These are phyloP conservation scores for Talinum fruticosum DNA, from an alignment of 148 eudicot species.

Conservation along the genomic window DNA sequence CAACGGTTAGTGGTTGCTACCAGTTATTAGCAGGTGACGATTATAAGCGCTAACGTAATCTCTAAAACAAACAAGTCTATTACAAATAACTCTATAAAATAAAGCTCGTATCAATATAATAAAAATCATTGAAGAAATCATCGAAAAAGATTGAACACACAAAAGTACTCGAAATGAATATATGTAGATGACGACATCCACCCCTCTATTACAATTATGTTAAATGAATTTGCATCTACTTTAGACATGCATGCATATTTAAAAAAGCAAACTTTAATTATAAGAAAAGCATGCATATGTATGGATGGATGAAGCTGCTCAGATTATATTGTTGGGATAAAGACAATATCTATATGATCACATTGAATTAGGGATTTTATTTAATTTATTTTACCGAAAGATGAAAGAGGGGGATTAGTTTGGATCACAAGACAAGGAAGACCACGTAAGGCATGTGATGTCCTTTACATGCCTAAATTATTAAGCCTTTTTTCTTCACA, in stretches of 20 bases:
- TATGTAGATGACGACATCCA: too few relatives aligned
- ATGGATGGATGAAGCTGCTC: background rate
- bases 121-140: too few relatives aligned
- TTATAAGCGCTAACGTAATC: too few relatives aligned
- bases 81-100: too few relatives aligned
- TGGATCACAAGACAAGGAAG: background rate
- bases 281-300: background rate
- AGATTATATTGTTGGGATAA: background rate
- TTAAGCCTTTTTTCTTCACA: background rate
- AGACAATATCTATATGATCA: background rate
- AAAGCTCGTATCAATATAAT: too few relatives aligned
- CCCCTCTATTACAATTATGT: too few relatives aligned
- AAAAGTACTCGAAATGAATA: too few relatives aligned
- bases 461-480: background rate
- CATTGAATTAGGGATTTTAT: too few relatives aligned
- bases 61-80: too few relatives aligned
- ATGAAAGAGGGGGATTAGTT: background rate
- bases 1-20: too few relatives aligned
- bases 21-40: too few relatives aligned
- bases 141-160: too few relatives aligned
- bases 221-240: background rate
- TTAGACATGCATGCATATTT: background rate
- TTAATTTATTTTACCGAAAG: background rate
- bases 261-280: background rate
- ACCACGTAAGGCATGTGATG: slow-evolving; percentile 11